Conservation (phyloP, 352 stramenopile genomes). For the Globisporangium uncinulatum region DNA sequence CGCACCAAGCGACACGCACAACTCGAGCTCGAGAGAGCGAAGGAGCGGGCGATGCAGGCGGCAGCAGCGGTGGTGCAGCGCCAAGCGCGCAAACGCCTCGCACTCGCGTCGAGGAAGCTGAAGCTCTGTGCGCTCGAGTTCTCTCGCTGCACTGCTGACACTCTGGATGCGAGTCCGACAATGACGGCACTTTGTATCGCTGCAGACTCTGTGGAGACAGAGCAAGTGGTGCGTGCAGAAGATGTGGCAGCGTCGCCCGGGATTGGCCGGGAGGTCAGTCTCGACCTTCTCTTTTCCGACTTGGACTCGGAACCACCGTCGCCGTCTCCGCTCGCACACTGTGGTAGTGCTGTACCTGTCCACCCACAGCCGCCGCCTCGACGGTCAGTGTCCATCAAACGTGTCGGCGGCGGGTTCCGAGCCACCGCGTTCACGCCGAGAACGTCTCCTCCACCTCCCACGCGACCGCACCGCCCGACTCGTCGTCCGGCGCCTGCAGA, state of each 20-base stretch:
- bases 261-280: slow-evolving; percentile 21
- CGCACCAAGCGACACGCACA: slow-evolving; percentile 17
- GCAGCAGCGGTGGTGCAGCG: slow-evolving; percentile 41
- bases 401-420: slow-evolving; percentile 57
- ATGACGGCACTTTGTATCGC: neutral
- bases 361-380: slow-evolving; percentile 7
- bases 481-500: slow-evolving; percentile 1
- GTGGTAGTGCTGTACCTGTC: neutral
- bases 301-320: slow-evolving; percentile 8
- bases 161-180: neutral
- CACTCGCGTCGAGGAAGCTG: slow-evolving; percentile 9
- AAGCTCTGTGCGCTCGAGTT: slow-evolving; percentile 1
- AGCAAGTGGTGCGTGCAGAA: neutral
- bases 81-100: slow-evolving; percentile 24
- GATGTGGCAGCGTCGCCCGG: neutral
- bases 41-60: slow-evolving; percentile 29
- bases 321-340: neutral
- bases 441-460: slow-evolving; percentile 1
- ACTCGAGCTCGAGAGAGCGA: slow-evolving; percentile 11
- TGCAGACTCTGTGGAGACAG: neutral
- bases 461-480: neutral
- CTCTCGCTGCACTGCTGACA: neutral
- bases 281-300: slow-evolving; percentile 58
- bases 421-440: slow-evolving; percentile 17
- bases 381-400: slow-evolving; percentile 28